These are phyloP conservation scores for Ustilago shanxiensis DNA, from an alignment of 1,284 basidiomycete genomes.

Conservation along the genomic window DNA sequence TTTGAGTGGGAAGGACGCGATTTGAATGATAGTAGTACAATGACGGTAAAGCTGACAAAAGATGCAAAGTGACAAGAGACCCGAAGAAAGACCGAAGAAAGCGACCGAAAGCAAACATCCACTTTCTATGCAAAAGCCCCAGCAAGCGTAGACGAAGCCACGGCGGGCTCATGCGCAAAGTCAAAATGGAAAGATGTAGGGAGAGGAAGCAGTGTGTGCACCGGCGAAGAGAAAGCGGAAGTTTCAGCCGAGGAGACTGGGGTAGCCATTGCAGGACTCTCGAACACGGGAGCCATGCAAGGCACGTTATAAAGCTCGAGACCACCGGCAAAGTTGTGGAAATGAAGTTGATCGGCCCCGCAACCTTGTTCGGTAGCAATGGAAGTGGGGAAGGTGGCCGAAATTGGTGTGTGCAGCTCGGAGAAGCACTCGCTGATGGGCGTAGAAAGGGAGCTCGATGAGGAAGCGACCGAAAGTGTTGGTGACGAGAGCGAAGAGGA, in stretches of 20 bases:
- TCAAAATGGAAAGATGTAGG: slow-evolving; percentile 1
- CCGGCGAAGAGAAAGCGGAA: slow-evolving; percentile 6
- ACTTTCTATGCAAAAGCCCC: slow-evolving; percentile 4
- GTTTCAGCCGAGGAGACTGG: neutral
- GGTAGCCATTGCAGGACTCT: neutral
- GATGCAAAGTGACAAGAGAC: neutral
- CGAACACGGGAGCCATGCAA: slow-evolving; percentile 6
- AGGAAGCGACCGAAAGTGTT: slow-evolving; percentile 20
- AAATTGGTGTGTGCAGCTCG: slow-evolving; percentile 8
- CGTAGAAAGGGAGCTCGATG: slow-evolving; percentile 8
- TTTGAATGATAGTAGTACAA: slow-evolving; percentile 1
- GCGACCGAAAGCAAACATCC: neutral
- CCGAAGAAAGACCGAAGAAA: too few relatives aligned
- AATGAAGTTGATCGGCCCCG: neutral
- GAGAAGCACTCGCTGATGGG: slow-evolving; percentile 20
- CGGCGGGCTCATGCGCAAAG: neutral
- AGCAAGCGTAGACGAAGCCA: slow-evolving; percentile 7
- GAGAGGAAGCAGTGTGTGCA: slow-evolving; percentile 2
- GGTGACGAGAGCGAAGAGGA: slow-evolving; percentile 22
- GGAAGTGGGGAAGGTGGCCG: slow-evolving; percentile 5
- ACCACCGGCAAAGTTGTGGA: slow-evolving; percentile 15
- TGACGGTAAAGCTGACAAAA: neutral
- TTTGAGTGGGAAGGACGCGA: too few relatives aligned
- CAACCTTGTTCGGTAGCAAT: neutral
- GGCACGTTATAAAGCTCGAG: slow-evolving; percentile 21